Conservation (phyloP, 2,329 filamentous ascomycete species). For the Nigrospora sphaerica region DNA sequence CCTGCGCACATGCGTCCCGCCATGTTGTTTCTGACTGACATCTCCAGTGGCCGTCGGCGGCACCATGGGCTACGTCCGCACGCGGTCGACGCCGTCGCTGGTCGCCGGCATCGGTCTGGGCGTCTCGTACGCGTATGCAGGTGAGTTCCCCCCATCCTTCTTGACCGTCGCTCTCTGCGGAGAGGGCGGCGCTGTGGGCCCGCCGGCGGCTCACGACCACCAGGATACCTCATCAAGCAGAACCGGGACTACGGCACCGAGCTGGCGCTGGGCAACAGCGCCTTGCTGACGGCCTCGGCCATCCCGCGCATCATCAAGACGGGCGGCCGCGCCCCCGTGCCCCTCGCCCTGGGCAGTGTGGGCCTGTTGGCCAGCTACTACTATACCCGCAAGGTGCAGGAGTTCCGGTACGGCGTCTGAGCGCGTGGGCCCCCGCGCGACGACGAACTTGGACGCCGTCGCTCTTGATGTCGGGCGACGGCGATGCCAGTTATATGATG, state of each 20-base stretch:
- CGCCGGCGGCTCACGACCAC: not conserved
- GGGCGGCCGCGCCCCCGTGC: slow-evolving; percentile 26
- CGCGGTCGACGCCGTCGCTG: slow-evolving; percentile 23
- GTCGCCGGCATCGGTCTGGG: slow-evolving; percentile 24
- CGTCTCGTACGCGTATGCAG: slow-evolving; percentile 21
- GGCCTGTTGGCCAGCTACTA: slow-evolving; percentile 30
- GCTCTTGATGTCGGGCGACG: no score
- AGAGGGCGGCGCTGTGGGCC: not conserved
- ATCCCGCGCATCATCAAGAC: slow-evolving; percentile 30
- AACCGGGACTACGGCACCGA: slow-evolving; percentile 35
- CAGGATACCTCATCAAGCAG: slow-evolving; percentile 32
- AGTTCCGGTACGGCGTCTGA: slow-evolving; percentile 31
- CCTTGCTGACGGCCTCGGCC: slow-evolving; percentile 28
- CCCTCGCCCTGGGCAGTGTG: slow-evolving; percentile 23
- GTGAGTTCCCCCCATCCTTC: slow-evolving; percentile 8
- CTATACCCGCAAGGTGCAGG: slow-evolving; percentile 33
- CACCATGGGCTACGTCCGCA: slow-evolving; percentile 21
- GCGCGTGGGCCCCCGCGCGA: not conserved
- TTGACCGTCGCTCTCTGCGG: not conserved
- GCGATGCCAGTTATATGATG: no score
- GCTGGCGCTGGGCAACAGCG: slow-evolving; percentile 31
- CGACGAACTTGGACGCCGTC: no score
- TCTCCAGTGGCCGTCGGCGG: slow-evolving; percentile 23
- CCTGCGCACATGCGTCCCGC: not conserved
- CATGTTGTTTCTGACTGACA: not conserved